phyloP scores from a whole-genome alignment of 805 yeast species.

The Candida ulmi region DNA sequence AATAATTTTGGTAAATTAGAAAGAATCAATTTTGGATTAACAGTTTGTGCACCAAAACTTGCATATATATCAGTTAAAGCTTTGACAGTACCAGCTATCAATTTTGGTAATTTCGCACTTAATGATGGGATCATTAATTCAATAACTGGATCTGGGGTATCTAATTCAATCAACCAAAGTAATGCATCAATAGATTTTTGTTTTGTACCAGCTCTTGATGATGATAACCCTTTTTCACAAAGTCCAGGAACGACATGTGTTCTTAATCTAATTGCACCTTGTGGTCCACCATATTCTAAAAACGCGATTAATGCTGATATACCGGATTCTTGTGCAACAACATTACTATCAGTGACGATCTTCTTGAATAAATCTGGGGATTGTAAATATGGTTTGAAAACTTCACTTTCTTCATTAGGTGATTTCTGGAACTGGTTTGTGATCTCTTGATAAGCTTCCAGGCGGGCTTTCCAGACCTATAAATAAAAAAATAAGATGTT shows the following conservation, averaged over 20 bases:
- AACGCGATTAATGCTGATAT: slow-evolving; percentile 48
- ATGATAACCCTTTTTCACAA: slow-evolving; percentile 77
- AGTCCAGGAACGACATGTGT: slow-evolving; percentile 40
- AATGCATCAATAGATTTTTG: slow-evolving; percentile 58
- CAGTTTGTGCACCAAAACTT: slow-evolving; percentile 57
- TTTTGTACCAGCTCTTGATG: slow-evolving; percentile 72
- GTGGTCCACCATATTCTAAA: slow-evolving; percentile 50
- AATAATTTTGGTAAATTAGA: slow-evolving; percentile 62
- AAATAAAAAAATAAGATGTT: not conserved
- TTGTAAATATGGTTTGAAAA: slow-evolving; percentile 44
- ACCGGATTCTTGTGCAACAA: slow-evolving; percentile 87
- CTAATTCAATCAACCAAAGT: slow-evolving; percentile 57
- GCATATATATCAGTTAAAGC: slow-evolving; percentile 46
- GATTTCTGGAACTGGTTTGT: slow-evolving; percentile 45
- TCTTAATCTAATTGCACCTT: slow-evolving; percentile 36
- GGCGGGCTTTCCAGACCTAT: slow-evolving; percentile 75
- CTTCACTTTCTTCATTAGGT: slow-evolving; percentile 47
- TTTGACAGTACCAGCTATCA: slow-evolving; percentile 60
- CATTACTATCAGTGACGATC: slow-evolving; percentile 73
- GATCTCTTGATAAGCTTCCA: slow-evolving; percentile 70
- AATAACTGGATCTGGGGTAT: slow-evolving; percentile 57
- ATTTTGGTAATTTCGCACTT: slow-evolving; percentile 65
- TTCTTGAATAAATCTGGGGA: slow-evolving; percentile 52
- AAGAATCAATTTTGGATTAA: slow-evolving; percentile 53
- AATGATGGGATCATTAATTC: slow-evolving; percentile 62